phyloP scores from a whole-genome alignment of 371 early-diverging fungal genomes.

The Apophysomyces sp. region DNA sequence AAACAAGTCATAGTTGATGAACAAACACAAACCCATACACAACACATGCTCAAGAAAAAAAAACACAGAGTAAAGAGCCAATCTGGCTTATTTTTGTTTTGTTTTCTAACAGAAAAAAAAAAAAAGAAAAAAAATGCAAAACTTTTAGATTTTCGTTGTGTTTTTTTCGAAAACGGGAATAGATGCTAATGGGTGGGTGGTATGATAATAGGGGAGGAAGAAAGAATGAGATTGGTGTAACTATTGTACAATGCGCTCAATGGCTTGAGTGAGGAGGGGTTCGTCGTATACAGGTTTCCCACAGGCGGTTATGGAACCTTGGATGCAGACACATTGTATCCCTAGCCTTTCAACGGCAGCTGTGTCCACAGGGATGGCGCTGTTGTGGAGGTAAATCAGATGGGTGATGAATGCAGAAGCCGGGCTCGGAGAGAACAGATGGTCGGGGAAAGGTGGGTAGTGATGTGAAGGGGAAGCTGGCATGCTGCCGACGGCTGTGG shows the following conservation, averaged over 20 bases:
- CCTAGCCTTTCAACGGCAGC: conserved; percentile 52
- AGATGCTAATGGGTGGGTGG: neutral
- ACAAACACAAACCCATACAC: neutral
- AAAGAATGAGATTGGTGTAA: neutral
- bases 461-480: conserved; percentile 10
- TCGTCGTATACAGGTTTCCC: conserved; percentile 27
- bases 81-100: neutral
- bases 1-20: neutral
- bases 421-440: conserved; percentile 35
- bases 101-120: no score
- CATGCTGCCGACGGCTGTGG: neutral
- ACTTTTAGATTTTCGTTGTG: neutral
- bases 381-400: conserved; percentile 52
- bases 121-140: neutral
- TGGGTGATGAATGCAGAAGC: conserved; percentile 62
- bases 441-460: conserved; percentile 21
- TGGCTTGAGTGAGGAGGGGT: conserved; percentile 12
- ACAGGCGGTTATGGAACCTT: conserved; percentile 2
- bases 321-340: conserved; percentile 44
- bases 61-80: neutral
- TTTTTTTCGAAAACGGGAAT: neutral
- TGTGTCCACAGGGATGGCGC: conserved; percentile 52
- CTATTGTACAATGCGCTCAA: conserved; percentile 12
- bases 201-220: neutral
- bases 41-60: neutral